phyloP scores from a whole-genome alignment of 441 rosid species.

The Adansonia madagascariensis region DNA sequence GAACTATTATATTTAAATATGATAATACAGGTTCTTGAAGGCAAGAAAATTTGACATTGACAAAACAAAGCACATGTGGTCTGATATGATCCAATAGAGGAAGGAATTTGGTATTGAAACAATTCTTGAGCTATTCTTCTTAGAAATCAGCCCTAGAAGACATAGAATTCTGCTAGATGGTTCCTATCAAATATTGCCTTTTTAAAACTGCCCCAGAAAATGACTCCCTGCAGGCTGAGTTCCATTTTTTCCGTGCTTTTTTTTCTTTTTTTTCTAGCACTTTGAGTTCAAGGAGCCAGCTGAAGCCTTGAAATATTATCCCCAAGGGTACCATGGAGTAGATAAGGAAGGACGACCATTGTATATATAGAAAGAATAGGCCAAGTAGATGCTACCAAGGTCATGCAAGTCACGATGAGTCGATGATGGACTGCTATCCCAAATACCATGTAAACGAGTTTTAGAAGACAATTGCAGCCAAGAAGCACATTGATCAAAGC shows the following conservation, averaged over 20 bases:
- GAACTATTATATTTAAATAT: too few relatives aligned
- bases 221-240: neutral
- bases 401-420: slow-evolving; percentile 86
- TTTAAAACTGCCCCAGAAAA: neutral
- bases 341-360: slow-evolving; percentile 85
- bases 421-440: slow-evolving; percentile 77
- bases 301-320: slow-evolving; percentile 68
- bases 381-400: slow-evolving; percentile 70
- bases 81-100: slow-evolving; percentile 83
- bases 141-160: neutral
- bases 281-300: slow-evolving; percentile 63
- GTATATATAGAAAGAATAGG: slow-evolving; percentile 72
- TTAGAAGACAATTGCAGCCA: slow-evolving; percentile 77
- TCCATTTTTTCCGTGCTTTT: neutral
- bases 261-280: slow-evolving; percentile 12
- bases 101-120: slow-evolving; percentile 74
- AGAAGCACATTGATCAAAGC: slow-evolving; percentile 84
- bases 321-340: slow-evolving; percentile 91
- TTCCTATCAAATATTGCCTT: neutral
- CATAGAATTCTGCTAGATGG: neutral
- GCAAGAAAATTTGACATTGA: slow-evolving; percentile 85
- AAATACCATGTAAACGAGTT: slow-evolving; percentile 84
- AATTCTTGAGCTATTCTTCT: slow-evolving; percentile 53
- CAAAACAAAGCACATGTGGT: slow-evolving; percentile 86
- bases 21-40: slow-evolving; percentile 61